Base-by-base conservation (phyloP, 108 stramenopile species). In the Thalassiosira profunda region DNA sequence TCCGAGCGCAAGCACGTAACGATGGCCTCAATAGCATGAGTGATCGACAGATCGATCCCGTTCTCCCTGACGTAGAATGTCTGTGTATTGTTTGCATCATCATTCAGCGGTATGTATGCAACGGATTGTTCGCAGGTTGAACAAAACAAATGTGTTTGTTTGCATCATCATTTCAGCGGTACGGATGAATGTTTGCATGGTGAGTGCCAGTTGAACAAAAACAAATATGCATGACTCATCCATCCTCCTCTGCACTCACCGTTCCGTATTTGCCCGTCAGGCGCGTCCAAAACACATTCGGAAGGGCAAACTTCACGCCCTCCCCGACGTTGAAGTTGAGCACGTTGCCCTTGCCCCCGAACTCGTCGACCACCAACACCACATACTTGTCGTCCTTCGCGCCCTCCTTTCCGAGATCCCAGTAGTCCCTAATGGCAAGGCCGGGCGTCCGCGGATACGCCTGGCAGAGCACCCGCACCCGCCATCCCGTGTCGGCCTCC, bases 281-380 rank as follows among this genome's bases (percentile, higher is more conserved):
- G 25, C 93, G 80, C 12, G 88, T 94, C 93, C 93, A 94, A 56
- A 94, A 94, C 9, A 94, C 85, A 58, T 94, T 94, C 2, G 93
- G 93, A 17, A 94, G 73, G 15, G 84, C 88, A 63, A 92, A 81
- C 46, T 92, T 89, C n/a, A 87, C 76, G 38, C 88, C 91, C 58
- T 91, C 93, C 24, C 93, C 93, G 3, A 94, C 93, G 67, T 94
- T 94, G 43, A 94, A 94, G 72, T 94, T 94, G 45, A 94, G 64
- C 11, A 88, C 85, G 63, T 94, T 94, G 9, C 92, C 90, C 52
- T 76, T 75, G 14, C 93, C 93, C 24, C 93, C 90, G 67, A 94
- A 94, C 65, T 94, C 81, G 75, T 94, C 93, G 9, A 90, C 93
- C 11, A 94, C 87, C 33, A 94, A 70, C 2, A 94, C 89, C 23